These are phyloP conservation scores for Allantophomopsis cytisporea DNA, from an alignment of 2,329 filamentous ascomycete genomes.

Conservation along the genomic window DNA sequence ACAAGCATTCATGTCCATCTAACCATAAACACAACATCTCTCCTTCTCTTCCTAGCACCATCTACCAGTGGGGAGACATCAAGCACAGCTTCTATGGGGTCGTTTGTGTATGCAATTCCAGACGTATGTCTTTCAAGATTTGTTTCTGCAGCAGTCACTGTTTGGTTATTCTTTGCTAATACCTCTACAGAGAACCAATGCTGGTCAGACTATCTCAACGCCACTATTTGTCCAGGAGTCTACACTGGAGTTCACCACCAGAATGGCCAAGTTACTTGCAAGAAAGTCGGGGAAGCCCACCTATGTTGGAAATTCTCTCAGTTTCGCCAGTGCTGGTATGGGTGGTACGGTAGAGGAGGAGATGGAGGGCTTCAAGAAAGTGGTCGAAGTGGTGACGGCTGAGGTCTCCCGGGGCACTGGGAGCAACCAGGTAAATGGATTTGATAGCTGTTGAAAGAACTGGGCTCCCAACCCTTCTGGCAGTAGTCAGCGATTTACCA, in stretches of 20 bases:
- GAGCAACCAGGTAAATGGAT: conserved; percentile 7
- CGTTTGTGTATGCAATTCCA: conserved; percentile 87
- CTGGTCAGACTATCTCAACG: conserved; percentile 57
- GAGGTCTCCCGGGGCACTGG: conserved; percentile 28
- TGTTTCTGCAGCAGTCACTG: not conserved
- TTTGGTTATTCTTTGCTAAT: conserved; percentile 4
- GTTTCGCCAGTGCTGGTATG: conserved; percentile 57
- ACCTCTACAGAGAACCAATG: conserved; percentile 18
- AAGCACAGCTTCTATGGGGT: conserved; percentile 52
- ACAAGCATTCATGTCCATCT: conserved; percentile 48
- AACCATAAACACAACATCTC: conserved; percentile 39
- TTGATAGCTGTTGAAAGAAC: not conserved
- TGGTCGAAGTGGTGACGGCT: conserved; percentile 55
- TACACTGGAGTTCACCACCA: conserved; percentile 75
- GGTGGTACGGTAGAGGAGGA: conserved; percentile 84
- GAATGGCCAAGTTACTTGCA: conserved; percentile 74
- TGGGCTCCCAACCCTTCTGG: not conserved
- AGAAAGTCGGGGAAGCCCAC: conserved; percentile 57
- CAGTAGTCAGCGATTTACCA: not conserved
- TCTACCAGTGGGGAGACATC: conserved; percentile 36
- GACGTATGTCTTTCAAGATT: conserved; percentile 42
- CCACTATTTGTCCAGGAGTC: conserved; percentile 63
- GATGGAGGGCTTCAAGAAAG: conserved; percentile 70
- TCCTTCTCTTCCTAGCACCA: conserved; percentile 49
- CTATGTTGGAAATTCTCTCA: conserved; percentile 86